Percentiles rank a stretch among this genome's conserved stretches.
Conservation (phyloP, 2,329 filamentous ascomycete genomes). For the Sporothrix brasiliensis region DNA sequence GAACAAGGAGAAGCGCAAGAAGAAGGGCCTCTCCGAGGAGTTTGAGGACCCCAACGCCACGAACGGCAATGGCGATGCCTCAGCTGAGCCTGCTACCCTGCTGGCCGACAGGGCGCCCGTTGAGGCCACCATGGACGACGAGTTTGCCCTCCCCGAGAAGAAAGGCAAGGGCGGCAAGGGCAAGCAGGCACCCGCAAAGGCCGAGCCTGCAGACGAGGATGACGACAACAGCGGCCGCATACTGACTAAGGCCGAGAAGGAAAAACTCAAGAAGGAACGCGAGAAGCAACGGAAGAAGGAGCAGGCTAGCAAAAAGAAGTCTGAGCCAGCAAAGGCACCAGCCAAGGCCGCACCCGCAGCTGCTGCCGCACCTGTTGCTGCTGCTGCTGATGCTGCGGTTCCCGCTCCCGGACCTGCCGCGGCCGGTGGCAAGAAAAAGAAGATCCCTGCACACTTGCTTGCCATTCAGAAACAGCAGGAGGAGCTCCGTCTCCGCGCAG, state of each 20-base stretch:
- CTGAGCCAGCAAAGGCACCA: slow-evolving; percentile 50
- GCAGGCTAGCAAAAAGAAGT: slow-evolving; percentile 89
- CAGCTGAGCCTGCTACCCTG: slow-evolving; percentile 50
- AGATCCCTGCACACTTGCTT: slow-evolving; percentile 73
- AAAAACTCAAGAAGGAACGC: slow-evolving; percentile 95
- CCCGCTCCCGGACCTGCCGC: slow-evolving; percentile 55
- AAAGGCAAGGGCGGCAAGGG: slow-evolving; percentile 64
- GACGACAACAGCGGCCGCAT: slow-evolving; percentile 66
- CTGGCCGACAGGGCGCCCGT: slow-evolving; percentile 70
- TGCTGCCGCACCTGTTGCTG: slow-evolving; percentile 7
- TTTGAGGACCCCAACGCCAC: slow-evolving; percentile 68
- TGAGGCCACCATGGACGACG: slow-evolving; percentile 81
- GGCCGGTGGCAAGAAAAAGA: slow-evolving; percentile 78
- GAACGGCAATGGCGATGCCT: slow-evolving; percentile 44
- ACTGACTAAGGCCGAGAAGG: slow-evolving; percentile 97
- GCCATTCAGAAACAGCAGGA: slow-evolving; percentile 83
- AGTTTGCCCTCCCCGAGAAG: slow-evolving; percentile 82
- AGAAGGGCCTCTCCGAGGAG: slow-evolving; percentile 78
- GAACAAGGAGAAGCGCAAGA: slow-evolving; percentile 84
- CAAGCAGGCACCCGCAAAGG: slow-evolving; percentile 52
- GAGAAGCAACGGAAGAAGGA: slow-evolving; percentile 99
- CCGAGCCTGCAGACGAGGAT: slow-evolving; percentile 52
- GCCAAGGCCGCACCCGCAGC: slow-evolving; percentile 37
- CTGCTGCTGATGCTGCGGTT: slow-evolving; percentile 5
- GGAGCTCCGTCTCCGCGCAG: slow-evolving; percentile 65